phyloP scores from a whole-genome alignment of 257 asterid genomes.

The Datura wrightii region DNA sequence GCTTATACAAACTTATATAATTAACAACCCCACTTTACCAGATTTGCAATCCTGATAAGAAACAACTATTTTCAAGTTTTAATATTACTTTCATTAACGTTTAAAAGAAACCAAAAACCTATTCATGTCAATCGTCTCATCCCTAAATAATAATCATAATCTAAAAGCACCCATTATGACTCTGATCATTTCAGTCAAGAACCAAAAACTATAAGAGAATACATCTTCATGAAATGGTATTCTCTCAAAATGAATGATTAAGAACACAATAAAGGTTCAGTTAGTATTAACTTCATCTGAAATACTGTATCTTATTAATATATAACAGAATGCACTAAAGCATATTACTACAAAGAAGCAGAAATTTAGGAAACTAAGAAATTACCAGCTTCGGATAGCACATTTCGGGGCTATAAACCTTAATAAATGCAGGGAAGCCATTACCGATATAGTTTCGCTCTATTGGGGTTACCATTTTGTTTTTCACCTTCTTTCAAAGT shows the following conservation, averaged over 20 bases:
- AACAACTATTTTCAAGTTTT: background rate
- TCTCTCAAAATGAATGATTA: background rate
- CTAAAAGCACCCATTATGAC: background rate
- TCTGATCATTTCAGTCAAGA: background rate
- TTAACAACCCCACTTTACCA: background rate
- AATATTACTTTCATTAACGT: too few relatives aligned
- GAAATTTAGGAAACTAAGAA: background rate
- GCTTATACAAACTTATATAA: too few relatives aligned
- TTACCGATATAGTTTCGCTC: background rate
- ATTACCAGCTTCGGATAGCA: background rate
- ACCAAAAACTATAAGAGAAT: background rate
- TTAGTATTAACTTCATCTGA: background rate
- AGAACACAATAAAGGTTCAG: background rate
- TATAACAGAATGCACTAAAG: background rate
- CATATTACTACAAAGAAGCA: background rate
- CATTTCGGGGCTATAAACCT: background rate
- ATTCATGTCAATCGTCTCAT: too few relatives aligned
- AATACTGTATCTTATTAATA: too few relatives aligned
- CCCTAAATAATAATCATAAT: too few relatives aligned
- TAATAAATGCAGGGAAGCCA: background rate
- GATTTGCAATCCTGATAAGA: background rate
- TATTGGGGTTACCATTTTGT: too few relatives aligned
- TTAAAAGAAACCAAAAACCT: too few relatives aligned
- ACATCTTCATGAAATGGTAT: background rate
- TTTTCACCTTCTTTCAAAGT: too few relatives aligned